These are phyloP conservation scores for Hyphochytrium catenoides DNA, from an alignment of 352 stramenopile species.

Conservation along the genomic window DNA sequence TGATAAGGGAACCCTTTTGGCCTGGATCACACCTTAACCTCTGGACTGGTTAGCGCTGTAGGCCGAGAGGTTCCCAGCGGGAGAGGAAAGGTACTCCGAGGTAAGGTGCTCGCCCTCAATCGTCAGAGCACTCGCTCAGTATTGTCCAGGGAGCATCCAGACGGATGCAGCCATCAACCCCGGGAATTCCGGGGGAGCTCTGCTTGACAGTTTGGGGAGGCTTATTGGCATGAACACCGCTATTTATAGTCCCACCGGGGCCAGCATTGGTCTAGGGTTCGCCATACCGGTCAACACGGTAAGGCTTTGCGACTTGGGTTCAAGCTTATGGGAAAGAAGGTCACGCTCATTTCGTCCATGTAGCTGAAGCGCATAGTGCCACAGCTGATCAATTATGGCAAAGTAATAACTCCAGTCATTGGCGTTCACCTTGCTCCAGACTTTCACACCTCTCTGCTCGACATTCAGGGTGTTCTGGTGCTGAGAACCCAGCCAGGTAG, in stretches of 20 bases:
- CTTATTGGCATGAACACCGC: slow-evolving; percentile 58
- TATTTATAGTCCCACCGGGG: slow-evolving; percentile 45
- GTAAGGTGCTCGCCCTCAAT: slow-evolving; percentile 28
- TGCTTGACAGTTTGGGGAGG: slow-evolving; percentile 28
- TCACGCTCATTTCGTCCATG: too few species aligned
- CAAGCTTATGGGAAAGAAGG: too few species aligned
- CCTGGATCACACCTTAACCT: slow-evolving; percentile 35
- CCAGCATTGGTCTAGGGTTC: slow-evolving; percentile 44
- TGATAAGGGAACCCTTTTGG: slow-evolving; percentile 55
- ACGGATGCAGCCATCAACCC: slow-evolving; percentile 48
- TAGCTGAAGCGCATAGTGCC: too few species aligned
- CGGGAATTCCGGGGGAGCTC: slow-evolving; percentile 33
- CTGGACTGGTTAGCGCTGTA: slow-evolving; percentile 28
- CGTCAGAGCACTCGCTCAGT: slow-evolving; percentile 34
- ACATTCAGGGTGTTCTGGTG: too few species aligned
- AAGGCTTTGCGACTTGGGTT: too few species aligned
- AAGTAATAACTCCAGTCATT: too few species aligned
- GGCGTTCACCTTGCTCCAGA: too few species aligned
- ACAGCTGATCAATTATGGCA: too few species aligned
- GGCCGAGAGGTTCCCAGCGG: slow-evolving; percentile 23
- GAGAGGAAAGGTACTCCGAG: slow-evolving; percentile 26
- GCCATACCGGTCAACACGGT: slow-evolving; percentile 50
- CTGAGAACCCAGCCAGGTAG: too few species aligned
- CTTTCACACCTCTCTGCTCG: too few species aligned
- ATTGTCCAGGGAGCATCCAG: too few species aligned